Evolutionary conservation across 208 protist species (phyloP).

Genomic region (Trypanosoma conorhini): DNA sequence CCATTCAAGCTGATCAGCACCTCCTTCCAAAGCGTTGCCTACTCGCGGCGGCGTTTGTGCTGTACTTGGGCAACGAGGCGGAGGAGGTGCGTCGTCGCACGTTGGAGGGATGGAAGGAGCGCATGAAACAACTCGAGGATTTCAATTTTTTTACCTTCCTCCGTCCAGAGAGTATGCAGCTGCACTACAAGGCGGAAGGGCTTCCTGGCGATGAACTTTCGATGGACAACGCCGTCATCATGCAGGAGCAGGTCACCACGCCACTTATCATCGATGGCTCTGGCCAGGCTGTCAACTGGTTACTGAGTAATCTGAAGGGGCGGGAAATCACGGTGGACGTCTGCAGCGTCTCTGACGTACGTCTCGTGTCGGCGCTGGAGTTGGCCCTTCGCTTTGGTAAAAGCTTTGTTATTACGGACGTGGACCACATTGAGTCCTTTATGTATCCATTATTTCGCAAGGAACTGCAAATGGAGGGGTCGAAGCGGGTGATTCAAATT

Average conservation of each 20-base stretch:
- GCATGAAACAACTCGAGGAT: slow-evolving; percentile 62
- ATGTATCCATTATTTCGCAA: slow-evolving; percentile 95
- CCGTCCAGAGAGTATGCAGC: slow-evolving; percentile 93
- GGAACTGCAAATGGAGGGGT: slow-evolving; percentile 91
- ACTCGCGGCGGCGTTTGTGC: slow-evolving; percentile 90
- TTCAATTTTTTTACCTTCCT: slow-evolving; percentile 95
- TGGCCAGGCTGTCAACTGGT: slow-evolving; percentile 91
- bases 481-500: slow-evolving; percentile 94
- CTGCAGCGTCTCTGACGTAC: slow-evolving; percentile 91
- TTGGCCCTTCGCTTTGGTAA: slow-evolving; percentile 98
- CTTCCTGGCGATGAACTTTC: slow-evolving; percentile 96
- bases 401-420: slow-evolving; percentile 96
- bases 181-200: slow-evolving; percentile 96
- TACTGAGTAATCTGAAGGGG: slow-evolving; percentile 87
- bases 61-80: slow-evolving; percentile 91
- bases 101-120: slow-evolving; percentile 84
- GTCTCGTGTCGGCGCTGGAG: slow-evolving; percentile 95
- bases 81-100: slow-evolving; percentile 84
- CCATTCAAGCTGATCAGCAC: slow-evolving; percentile 64
- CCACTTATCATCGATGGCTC: slow-evolving; percentile 98
- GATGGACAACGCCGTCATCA: slow-evolving; percentile 98
- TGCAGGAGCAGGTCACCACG: slow-evolving; percentile 88
- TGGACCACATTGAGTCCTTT: slow-evolving; percentile 96
- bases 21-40: slow-evolving; percentile 87
- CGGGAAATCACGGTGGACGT: slow-evolving; percentile 82